phyloP scores from a whole-genome alignment of 176 grass and related monocot species.

The Saccharum officinarum region DNA sequence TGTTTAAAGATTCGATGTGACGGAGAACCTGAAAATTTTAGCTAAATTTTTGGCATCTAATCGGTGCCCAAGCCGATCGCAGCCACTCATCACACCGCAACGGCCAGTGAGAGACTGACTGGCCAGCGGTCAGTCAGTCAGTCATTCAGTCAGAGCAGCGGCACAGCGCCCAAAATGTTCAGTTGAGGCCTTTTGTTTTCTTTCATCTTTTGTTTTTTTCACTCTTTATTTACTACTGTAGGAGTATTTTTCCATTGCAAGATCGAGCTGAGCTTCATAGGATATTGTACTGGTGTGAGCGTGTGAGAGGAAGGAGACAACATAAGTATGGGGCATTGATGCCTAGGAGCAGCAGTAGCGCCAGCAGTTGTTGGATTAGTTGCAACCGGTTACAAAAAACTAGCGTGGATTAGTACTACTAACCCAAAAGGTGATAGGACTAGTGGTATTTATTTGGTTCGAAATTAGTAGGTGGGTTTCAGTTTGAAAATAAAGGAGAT shows the following conservation, averaged over 20 bases:
- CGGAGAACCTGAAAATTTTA: no score
- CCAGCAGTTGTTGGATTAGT: slow-evolving; percentile 37
- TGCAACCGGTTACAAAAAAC: slow-evolving; percentile 22
- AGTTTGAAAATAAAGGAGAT: slow-evolving; percentile 16
- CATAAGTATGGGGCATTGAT: background rate
- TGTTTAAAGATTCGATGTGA: no score
- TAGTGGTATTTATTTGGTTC: background rate
- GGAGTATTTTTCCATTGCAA: background rate
- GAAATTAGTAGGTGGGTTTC: slow-evolving; percentile 1
- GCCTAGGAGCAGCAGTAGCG: background rate
- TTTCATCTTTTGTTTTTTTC: background rate
- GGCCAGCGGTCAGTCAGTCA: background rate
- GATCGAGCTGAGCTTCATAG: background rate
- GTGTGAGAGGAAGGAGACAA: background rate
- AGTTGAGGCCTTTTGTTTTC: slow-evolving; percentile 7
- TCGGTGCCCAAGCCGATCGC: background rate
- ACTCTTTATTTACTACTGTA: background rate
- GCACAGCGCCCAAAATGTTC: slow-evolving; percentile 41
- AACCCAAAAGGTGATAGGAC: slow-evolving; percentile 12
- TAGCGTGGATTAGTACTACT: background rate
- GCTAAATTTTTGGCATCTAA: no score
- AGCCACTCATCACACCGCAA: background rate
- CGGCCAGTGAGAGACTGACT: background rate
- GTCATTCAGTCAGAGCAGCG: slow-evolving; percentile 13
- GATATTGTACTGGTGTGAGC: background rate